These are phyloP conservation scores for Fibroporia radiculosa DNA, from an alignment of 768 basidiomycete genomes.

Conservation along the genomic window DNA sequence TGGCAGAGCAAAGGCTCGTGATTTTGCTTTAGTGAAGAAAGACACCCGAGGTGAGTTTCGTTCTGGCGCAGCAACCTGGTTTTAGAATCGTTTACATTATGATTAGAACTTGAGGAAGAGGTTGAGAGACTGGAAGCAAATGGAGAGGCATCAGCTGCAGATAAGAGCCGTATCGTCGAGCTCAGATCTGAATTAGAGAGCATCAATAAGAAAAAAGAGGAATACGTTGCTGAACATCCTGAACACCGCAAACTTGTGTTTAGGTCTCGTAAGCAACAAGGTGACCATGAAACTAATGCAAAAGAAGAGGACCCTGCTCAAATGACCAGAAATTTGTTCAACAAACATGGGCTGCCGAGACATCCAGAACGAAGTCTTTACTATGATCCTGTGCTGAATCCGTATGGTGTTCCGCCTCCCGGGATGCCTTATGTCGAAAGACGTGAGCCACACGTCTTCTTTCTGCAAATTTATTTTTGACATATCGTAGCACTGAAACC, in stretches of 20 bases:
- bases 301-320: slow-evolving; percentile 31
- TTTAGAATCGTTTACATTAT: not conserved
- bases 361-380: slow-evolving; percentile 92
- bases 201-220: slow-evolving; percentile 82
- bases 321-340: slow-evolving; percentile 62
- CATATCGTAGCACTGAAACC: slow-evolving; percentile 53
- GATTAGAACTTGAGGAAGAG: slow-evolving; percentile 72
- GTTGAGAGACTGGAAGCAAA: slow-evolving; percentile 57
- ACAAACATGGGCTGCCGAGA: slow-evolving; percentile 76
- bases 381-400: slow-evolving; percentile 91
- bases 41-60: slow-evolving; percentile 66
- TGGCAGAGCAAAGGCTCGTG: slow-evolving; percentile 70
- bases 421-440: slow-evolving; percentile 94
- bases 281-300: slow-evolving; percentile 32
- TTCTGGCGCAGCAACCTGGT: no score
- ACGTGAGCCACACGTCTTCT: slow-evolving; percentile 66
- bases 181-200: slow-evolving; percentile 74
- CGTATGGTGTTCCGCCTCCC: slow-evolving; percentile 87
- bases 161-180: slow-evolving; percentile 58
- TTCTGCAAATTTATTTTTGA: not conserved
- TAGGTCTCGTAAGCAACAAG: slow-evolving; percentile 40
- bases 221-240: slow-evolving; percentile 89
- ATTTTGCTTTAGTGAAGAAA: slow-evolving; percentile 90
- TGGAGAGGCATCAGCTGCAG: slow-evolving; percentile 35
- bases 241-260: slow-evolving; percentile 86